Conservation (phyloP, 2,329 filamentous ascomycete species). For the Capronia epimyces region DNA sequence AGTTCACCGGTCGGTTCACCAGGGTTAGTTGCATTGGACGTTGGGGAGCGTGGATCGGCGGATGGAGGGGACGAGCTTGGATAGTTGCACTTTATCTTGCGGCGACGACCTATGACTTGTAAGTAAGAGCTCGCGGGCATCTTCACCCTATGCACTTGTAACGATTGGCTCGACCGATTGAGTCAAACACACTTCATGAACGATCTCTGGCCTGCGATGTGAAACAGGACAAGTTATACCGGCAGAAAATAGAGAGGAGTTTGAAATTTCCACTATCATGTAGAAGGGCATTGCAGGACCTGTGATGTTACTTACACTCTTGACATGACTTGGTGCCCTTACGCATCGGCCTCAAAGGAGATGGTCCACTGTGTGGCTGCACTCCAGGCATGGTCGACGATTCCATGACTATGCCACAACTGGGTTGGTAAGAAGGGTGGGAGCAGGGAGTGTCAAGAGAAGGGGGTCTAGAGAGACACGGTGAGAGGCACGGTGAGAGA, state of each 20-base stretch:
- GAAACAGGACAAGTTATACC: too few species aligned
- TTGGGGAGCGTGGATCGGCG: background rate
- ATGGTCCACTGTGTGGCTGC: background rate
- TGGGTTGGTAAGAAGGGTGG: too few species aligned
- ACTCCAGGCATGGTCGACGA: too few species aligned
- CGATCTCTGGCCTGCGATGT: too few species aligned
- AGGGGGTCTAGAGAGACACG: too few species aligned
- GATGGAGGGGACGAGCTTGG: background rate
- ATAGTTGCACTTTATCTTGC: slow-evolving; percentile 29
- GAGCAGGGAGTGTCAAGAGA: too few species aligned
- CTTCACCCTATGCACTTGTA: background rate
- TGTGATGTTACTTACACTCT: slow-evolving; percentile 27
- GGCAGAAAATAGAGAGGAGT: too few species aligned
- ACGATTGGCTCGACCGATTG: background rate
- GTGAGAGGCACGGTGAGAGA: too few species aligned
- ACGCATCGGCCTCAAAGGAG: slow-evolving; percentile 21
- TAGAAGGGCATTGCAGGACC: too few species aligned
- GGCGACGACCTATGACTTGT: slow-evolving; percentile 23
- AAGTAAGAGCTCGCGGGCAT: background rate
- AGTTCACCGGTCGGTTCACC: background rate
- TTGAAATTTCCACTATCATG: too few species aligned
- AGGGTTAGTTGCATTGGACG: background rate
- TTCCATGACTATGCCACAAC: too few species aligned
- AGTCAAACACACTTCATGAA: background rate
- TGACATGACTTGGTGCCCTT: slow-evolving; percentile 27